These are phyloP conservation scores for Pontederia crassipes DNA, from an alignment of 176 grass and related monocot species.

Conservation along the genomic window DNA sequence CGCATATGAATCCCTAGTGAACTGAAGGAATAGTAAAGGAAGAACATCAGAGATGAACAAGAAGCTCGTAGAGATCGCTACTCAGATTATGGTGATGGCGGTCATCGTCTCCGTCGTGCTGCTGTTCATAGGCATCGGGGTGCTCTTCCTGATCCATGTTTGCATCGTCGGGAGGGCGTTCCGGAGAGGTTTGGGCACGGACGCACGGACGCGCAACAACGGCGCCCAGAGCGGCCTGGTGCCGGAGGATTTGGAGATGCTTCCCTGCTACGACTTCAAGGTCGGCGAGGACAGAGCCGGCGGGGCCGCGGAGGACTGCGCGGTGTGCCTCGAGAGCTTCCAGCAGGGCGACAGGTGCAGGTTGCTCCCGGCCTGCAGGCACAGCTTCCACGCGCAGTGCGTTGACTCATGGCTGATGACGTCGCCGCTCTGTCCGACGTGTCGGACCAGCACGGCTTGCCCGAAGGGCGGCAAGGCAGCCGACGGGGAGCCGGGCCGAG, in stretches of 20 bases:
- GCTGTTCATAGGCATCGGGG: not conserved
- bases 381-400: slow-evolving; percentile 16
- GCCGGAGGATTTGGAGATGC: slow-evolving; percentile 1
- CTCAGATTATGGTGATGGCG: slow-evolving; percentile 15
- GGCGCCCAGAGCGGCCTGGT: not conserved
- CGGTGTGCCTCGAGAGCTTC: slow-evolving; percentile 17
- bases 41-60: not conserved
- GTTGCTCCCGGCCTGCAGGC: slow-evolving; percentile 10
- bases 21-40: not conserved
- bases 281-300: not conserved
- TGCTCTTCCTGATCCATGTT: slow-evolving; percentile 8
- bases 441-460: not conserved
- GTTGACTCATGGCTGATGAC: slow-evolving; percentile 21
- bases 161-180: slow-evolving; percentile 5
- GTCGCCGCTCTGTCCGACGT: slow-evolving; percentile 9
- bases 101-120: slow-evolving; percentile 11
- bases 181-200: not conserved
- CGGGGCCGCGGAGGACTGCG: not conserved
- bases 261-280: slow-evolving; percentile 6
- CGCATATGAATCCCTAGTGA: no score
- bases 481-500: not conserved
- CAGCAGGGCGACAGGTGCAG: slow-evolving; percentile 14
- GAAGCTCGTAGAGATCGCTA: not conserved
- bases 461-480: not conserved
- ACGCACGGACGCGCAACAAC: not conserved